phyloP scores from a whole-genome alignment of 106 monocot species.

The Apostasia ramifera region DNA sequence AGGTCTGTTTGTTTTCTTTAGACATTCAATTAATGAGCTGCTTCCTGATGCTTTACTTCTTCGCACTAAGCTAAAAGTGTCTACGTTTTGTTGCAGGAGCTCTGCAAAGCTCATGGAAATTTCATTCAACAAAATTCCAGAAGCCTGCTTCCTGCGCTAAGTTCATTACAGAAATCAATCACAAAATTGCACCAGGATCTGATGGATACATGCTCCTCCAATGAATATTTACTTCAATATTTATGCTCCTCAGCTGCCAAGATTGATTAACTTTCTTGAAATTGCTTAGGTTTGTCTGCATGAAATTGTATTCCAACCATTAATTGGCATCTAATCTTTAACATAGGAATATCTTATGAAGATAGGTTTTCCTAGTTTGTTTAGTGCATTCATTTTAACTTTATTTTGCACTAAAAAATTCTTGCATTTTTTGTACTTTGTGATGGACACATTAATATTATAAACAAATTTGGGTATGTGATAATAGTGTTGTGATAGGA shows the following conservation, averaged over 20 bases:
- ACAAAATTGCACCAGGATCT: conserved; percentile 87
- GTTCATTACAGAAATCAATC: conserved; percentile 84
- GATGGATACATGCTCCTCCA: conserved; percentile 71
- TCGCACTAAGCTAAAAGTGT: background rate
- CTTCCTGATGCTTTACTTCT: background rate
- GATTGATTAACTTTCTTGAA: conserved; percentile 1
- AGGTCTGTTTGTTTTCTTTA: conserved; percentile 34
- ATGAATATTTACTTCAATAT: conserved; percentile 82
- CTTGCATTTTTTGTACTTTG: too few relatives aligned
- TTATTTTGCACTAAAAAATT: too few relatives aligned
- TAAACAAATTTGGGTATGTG: too few relatives aligned
- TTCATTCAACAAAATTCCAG: conserved; percentile 83
- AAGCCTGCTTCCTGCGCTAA: conserved; percentile 69
- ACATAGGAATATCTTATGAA: too few relatives aligned
- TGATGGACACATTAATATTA: too few relatives aligned
- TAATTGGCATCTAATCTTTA: too few relatives aligned
- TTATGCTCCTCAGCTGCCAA: conserved; percentile 44
- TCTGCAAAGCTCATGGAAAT: conserved; percentile 77
- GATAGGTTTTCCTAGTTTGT: too few relatives aligned
- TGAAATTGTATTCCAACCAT: too few relatives aligned
- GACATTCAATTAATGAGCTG: background rate
- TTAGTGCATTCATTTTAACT: too few relatives aligned
- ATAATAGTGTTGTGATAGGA: too few relatives aligned
- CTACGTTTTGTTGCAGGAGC: conserved; percentile 45
- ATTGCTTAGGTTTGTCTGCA: too few relatives aligned